Conservation (phyloP, 768 basidiomycete species). For the Mycena albidolilacea region DNA sequence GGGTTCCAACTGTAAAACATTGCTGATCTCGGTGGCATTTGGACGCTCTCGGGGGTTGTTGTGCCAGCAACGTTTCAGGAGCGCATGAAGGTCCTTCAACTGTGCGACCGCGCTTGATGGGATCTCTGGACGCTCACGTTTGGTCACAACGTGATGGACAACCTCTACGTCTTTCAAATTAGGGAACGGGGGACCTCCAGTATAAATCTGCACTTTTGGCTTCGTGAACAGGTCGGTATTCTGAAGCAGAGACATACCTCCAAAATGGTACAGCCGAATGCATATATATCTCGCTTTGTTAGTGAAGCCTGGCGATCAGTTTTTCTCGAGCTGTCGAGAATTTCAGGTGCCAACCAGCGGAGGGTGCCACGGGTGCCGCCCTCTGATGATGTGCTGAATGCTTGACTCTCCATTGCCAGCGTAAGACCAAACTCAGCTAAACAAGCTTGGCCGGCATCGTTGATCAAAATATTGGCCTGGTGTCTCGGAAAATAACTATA, state of each 20-base stretch:
- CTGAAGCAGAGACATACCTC: not conserved
- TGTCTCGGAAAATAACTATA: constrained; percentile 1
- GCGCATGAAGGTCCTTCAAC: not conserved
- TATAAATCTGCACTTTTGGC: not conserved
- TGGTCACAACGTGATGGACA: not conserved
- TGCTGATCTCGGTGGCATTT: not conserved
- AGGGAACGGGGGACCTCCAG: not conserved
- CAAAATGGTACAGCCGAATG: constrained; percentile 17
- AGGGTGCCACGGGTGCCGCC: constrained; percentile 17
- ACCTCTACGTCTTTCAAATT: not conserved
- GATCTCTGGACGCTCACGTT: not conserved
- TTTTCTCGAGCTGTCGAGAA: constrained; percentile 25
- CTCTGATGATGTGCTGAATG: constrained; percentile 18
- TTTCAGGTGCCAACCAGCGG: constrained; percentile 27
- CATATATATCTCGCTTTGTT: constrained; percentile 22
- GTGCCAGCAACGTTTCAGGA: not conserved
- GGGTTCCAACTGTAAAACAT: not conserved
- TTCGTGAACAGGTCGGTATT: not conserved
- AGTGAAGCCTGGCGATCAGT: constrained; percentile 16
- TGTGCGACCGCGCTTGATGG: not conserved
- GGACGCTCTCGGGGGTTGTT: not conserved
- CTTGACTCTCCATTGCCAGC: constrained; percentile 18
- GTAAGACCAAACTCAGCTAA: constrained; percentile 25
- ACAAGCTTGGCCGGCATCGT: not conserved
- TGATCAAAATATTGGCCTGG: constrained; percentile 4